These are phyloP conservation scores for Hortiboletus flavorubellus DNA, from an alignment of 768 basidiomycete species.

Conservation along the genomic window DNA sequence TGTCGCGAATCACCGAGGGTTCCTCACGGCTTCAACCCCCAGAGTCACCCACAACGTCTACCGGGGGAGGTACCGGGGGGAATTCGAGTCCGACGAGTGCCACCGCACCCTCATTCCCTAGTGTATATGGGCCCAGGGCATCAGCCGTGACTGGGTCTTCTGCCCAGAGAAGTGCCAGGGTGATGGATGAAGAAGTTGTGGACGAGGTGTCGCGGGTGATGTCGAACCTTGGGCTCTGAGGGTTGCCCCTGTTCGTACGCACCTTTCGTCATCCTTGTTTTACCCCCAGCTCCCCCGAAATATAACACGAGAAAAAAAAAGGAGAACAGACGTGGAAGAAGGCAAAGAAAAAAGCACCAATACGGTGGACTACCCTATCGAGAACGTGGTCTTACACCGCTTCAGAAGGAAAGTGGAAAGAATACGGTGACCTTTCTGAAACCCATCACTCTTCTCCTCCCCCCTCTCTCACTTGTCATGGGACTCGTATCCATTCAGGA, in stretches of 20 bases:
- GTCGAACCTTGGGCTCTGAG: slow-evolving; percentile 65
- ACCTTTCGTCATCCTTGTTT: slow-evolving; percentile 5
- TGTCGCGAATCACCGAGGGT: slow-evolving; percentile 77
- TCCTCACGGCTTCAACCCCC: slow-evolving; percentile 59
- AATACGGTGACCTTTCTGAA: slow-evolving; percentile 19
- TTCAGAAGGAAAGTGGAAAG: slow-evolving; percentile 20
- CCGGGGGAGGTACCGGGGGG: slow-evolving; percentile 64
- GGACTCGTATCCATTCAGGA: slow-evolving; percentile 31
- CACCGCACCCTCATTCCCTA: slow-evolving; percentile 79
- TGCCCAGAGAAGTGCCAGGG: slow-evolving; percentile 38
- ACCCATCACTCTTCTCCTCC: slow-evolving; percentile 14
- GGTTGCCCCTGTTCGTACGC: slow-evolving; percentile 12
- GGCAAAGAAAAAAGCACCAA: background rate
- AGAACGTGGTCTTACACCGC: slow-evolving; percentile 19
- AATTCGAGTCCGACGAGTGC: slow-evolving; percentile 78
- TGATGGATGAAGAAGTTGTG: slow-evolving; percentile 52
- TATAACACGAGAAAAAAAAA: slow-evolving; percentile 3
- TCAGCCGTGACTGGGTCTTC: slow-evolving; percentile 44
- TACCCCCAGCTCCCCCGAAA: slow-evolving; percentile 8
- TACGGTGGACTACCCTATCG: slow-evolving; percentile 20
- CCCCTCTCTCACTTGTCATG: slow-evolving; percentile 22
- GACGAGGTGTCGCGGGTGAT: slow-evolving; percentile 78
- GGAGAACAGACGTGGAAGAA: slow-evolving; percentile 6
- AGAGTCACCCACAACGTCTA: slow-evolving; percentile 79
- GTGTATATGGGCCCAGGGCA: slow-evolving; percentile 71